phyloP scores from a whole-genome alignment of 2,329 filamentous ascomycete species.

The Xylariales sp. region DNA sequence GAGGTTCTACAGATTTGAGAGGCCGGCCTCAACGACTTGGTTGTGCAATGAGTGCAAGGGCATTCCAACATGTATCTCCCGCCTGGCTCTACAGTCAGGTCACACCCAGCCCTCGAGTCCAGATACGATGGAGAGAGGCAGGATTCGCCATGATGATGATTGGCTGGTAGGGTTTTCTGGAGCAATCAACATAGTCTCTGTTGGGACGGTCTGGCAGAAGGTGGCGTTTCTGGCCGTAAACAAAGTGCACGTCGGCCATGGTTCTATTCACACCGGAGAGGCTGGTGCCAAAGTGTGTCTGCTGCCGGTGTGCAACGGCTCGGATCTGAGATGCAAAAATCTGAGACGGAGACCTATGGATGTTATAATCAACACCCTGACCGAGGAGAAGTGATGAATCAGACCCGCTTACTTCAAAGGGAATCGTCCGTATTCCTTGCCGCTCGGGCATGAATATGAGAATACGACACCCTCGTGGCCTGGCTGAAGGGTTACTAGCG shows the following conservation, averaged over 20 bases:
- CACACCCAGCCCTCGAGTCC: neutral
- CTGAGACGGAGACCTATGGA: too few relatives aligned
- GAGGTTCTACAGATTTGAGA: constrained; percentile 18
- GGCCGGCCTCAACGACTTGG: neutral
- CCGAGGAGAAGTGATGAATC: too few relatives aligned
- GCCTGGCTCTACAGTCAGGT: neutral
- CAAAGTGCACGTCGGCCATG: neutral
- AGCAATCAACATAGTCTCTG: neutral
- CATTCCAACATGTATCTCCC: neutral
- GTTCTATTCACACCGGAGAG: neutral
- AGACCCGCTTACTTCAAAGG: too few relatives aligned
- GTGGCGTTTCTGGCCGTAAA: constrained; percentile 3
- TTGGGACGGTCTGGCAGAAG: constrained; percentile 5
- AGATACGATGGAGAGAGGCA: neutral
- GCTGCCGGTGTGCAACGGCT: too few relatives aligned
- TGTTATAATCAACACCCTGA: too few relatives aligned
- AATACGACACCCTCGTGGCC: too few relatives aligned
- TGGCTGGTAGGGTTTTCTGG: neutral
- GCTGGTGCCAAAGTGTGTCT: too few relatives aligned
- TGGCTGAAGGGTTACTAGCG: neutral
- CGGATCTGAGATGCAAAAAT: too few relatives aligned
- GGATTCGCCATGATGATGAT: neutral
- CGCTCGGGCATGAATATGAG: too few relatives aligned
- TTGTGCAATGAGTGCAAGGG: constrained; percentile 3
- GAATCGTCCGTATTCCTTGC: too few relatives aligned